These are phyloP conservation scores for Colletotrichum falcatum DNA, from an alignment of 2,329 filamentous ascomycete species.

Conservation along the genomic window DNA sequence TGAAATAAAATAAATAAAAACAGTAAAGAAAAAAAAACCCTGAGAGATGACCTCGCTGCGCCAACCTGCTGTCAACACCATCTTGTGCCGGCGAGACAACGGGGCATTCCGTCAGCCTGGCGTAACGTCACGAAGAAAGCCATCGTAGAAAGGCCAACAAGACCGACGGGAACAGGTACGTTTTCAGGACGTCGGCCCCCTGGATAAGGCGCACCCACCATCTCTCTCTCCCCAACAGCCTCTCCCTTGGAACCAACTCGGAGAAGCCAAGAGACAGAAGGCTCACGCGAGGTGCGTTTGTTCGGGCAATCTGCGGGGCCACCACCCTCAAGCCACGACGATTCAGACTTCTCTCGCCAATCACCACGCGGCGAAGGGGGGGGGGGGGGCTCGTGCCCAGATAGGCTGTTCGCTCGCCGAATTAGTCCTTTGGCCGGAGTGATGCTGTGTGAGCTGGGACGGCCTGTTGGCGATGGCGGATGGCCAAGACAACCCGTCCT, in stretches of 20 bases:
- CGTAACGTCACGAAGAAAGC: no score
- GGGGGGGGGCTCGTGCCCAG: neutral
- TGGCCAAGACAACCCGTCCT: neutral
- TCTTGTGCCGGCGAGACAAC: conserved; percentile 1
- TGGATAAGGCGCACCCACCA: conserved; percentile 23
- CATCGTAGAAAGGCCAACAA: no score
- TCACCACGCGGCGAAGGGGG: no score
- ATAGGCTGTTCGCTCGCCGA: conserved; percentile 16
- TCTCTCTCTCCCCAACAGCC: neutral
- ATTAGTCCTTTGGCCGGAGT: neutral
- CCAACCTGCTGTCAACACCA: neutral
- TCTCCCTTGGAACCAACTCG: conserved; percentile 12
- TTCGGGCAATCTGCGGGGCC: conserved; percentile 38
- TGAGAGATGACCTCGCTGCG: neutral
- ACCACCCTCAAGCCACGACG: conserved; percentile 30
- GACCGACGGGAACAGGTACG: neutral
- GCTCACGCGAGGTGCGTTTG: conserved; percentile 23
- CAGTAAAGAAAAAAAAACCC: accelerated
- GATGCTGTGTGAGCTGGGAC: no score
- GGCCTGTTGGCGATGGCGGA: neutral
- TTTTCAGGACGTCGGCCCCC: neutral
- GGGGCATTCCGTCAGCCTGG: conserved; percentile 24
- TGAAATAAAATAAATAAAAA: neutral
- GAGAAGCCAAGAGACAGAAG: conserved; percentile 33
- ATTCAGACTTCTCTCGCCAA: conserved; percentile 30